These are phyloP conservation scores for Candida gigantensis DNA, from an alignment of 1,139 yeast species.

Conservation along the genomic window DNA sequence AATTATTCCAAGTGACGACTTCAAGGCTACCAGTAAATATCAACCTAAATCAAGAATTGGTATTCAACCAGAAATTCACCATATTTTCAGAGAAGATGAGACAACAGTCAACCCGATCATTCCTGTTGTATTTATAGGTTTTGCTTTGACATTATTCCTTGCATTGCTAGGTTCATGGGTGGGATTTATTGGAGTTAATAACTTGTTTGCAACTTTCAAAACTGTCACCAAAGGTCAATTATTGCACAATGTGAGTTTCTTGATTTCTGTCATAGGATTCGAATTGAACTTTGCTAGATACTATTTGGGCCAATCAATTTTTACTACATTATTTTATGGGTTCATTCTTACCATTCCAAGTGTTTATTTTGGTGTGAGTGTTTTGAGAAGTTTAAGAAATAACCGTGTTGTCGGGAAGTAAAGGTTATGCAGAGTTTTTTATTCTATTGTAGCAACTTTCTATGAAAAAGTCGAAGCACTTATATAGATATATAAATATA, in stretches of 20 bases:
- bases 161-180: constrained; percentile 52
- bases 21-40: constrained; percentile 26
- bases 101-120: constrained; percentile 54
- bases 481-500: constrained; percentile 4
- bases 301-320: constrained; percentile 71
- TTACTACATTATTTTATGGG: constrained; percentile 60
- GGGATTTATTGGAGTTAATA: constrained; percentile 39
- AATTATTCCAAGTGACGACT: constrained; percentile 32
- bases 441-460: neutral
- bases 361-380: constrained; percentile 69
- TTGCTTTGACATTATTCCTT: constrained; percentile 44
- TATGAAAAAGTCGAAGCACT: neutral
- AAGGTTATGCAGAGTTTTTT: constrained; percentile 12
- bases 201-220: constrained; percentile 39
- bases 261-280: constrained; percentile 53
- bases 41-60: constrained; percentile 45
- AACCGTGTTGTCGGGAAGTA: constrained; percentile 35
- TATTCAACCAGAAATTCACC: constrained; percentile 66
- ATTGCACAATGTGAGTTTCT: constrained; percentile 46
- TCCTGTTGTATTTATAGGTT: constrained; percentile 54
- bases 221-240: constrained; percentile 28
- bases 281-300: constrained; percentile 69
- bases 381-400: constrained; percentile 38
- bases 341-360: constrained; percentile 56
- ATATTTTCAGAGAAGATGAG: constrained; percentile 61